Base-by-base conservation (phyloP, 1,139 yeast genomes). In the Meyerozyma sp. region DNA sequence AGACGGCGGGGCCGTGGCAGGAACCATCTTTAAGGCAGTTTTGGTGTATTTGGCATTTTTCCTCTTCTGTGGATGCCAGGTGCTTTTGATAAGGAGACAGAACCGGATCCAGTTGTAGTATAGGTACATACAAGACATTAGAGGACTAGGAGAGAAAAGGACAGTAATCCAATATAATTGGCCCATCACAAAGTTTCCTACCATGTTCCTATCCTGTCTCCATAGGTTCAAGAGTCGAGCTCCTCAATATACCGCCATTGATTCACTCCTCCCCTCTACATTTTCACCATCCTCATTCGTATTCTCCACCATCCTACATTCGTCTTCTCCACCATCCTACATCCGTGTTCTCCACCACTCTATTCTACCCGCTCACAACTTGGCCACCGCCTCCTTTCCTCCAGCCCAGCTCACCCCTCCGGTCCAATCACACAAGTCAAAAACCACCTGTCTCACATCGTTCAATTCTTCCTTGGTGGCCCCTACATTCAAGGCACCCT, bases 1-100 rank as follows among this genome's bases (percentile, higher is more conserved):
- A 53, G 93, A 93, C 60, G 98, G 98, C 10, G 81, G 81, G 50
- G 96, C 94, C 68, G 98, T 91, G 39, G 96, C 98, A 30, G 78
- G 79, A 50, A 93, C 98, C 3, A 82, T 93, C 16, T 86, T 85
- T 64, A 84, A 91, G 40, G 97, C 98, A 21, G 97, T 91, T 6
- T 64, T 85, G 49, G 93, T 93, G 10, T 93, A 93, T 62, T 66
- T 82, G 46, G 75, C 73, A 38, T 89, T 90, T 73, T 84, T 91
- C 58, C 71, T 82, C 27, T 91, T 90, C 69, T 93, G 98, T 65
- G 97, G 97, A 3, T 81, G 81, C 55, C 97, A 93, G 63, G 81
- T 89, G 37, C 61, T 71, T 47, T 62, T 84, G 51, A 80, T 82
- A 54, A 75, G 72, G 56, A 78, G 83, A 61, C 83, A 83, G 54